Base-by-base conservation (phyloP, 257 asterid genomes). In the Penstemon davidsonii region DNA sequence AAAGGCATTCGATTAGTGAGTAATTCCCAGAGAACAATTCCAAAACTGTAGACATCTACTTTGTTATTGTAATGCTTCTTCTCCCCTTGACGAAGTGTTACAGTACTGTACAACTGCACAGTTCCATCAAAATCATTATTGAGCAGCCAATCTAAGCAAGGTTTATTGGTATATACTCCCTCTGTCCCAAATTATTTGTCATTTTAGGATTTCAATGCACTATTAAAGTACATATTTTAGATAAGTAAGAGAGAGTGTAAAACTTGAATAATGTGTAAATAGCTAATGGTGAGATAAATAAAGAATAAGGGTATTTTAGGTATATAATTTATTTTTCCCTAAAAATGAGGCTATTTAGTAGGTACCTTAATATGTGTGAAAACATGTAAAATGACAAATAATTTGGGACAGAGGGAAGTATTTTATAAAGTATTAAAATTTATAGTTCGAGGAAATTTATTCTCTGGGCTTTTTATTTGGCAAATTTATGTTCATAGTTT, bases 1-100 rank as follows among this genome's bases (percentile, higher is more conserved):
- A 92, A 92, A 18, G 98, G 98, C 97, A 92, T 82, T 44, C 98
- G 96, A 74, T 92, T 92, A 0, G 96, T 92, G 62, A 89, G 73
- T 36, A 92, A 61, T 74, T 92, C 98, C 98, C 95, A 90, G 52
- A 92, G 81, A 53, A 92, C 98, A 70, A 92, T 85, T 42, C 98
- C 98, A 68, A 92, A 92, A 80, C 98, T 92, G 79, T 92, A 92
- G 43, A 92, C 97, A 64, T 88, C 98, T 38, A 90, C 98, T 81
- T 84, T 92, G 81, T 90, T 92, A 62, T 90, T 90, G 86, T 92
- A 92, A 83, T 92, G 97, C 87, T 92, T 92, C 87, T 92, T 92
- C 81, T 92, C 98, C 52, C 98, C 98, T 67, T 82, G 98, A 52
- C 97, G 97, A 72, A 92, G 84, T 13, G 98, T 92, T 64, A 92